These are phyloP conservation scores for Phalaenopsis hybrid DNA, from an alignment of 116 monocot species.

Conservation along the genomic window DNA sequence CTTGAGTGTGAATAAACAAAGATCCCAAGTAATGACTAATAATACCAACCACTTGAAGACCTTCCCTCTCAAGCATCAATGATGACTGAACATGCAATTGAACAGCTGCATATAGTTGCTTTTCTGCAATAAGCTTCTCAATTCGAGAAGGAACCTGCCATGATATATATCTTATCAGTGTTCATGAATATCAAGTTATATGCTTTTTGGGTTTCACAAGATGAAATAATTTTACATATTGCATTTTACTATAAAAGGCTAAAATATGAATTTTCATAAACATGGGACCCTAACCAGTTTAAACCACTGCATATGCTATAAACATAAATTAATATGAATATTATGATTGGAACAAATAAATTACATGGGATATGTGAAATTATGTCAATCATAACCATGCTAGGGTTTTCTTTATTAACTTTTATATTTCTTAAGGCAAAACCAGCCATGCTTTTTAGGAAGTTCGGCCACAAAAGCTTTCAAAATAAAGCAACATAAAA, in stretches of 20 bases:
- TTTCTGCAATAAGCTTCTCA: slow-evolving; percentile 80
- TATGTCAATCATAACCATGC: neutral
- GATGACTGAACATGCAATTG: slow-evolving; percentile 91
- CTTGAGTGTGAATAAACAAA: neutral
- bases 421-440: neutral
- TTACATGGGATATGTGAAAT: neutral
- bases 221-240: neutral
- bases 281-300: neutral
- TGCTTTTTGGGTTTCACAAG: neutral
- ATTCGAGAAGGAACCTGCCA: slow-evolving; percentile 89
- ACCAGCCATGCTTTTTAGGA: neutral
- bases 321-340: neutral
- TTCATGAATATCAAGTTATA: neutral
- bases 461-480: neutral
- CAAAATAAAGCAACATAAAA: neutral
- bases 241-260: neutral
- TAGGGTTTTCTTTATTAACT: neutral
- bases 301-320: neutral
- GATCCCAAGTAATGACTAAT: neutral
- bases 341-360: neutral
- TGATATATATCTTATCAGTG: neutral
- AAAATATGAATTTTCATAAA: neutral
- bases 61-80: slow-evolving; percentile 90
- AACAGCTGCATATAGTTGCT: slow-evolving; percentile 94
- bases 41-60: slow-evolving; percentile 93